Percentiles rank a stretch among this genome's conserved stretches.
These are phyloP conservation scores for Ilex aquifolium DNA, from an alignment of 257 asterid species.

Conservation along the genomic window DNA sequence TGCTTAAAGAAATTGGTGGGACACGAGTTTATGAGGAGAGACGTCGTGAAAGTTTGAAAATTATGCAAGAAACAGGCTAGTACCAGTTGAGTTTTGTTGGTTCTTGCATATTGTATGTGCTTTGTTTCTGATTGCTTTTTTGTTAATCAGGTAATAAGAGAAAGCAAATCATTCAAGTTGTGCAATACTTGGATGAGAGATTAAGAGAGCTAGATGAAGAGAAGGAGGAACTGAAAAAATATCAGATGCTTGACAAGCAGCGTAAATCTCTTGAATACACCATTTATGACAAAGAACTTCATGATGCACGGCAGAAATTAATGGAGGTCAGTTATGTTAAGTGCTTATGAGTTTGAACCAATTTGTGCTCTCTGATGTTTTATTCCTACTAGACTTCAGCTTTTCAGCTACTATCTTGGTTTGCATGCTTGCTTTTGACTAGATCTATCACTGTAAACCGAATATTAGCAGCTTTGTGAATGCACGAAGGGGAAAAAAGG, in stretches of 20 bases:
- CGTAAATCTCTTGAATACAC: constrained; percentile 90
- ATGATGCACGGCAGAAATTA: constrained; percentile 83
- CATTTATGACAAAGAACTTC: constrained; percentile 91
- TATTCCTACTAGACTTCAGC: too few relatives aligned
- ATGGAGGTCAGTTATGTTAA: constrained; percentile 38
- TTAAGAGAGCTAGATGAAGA: constrained; percentile 97
- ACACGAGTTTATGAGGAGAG: constrained; percentile 99
- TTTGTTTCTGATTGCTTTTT: constrained; percentile 23
- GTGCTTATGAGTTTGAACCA: constrained; percentile 1
- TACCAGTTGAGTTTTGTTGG: constrained; percentile 13
- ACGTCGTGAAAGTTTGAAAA: constrained; percentile 96
- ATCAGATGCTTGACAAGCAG: constrained; percentile 91
- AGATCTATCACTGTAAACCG: too few relatives aligned
- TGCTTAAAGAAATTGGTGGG: constrained; percentile 99
- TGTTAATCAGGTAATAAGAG: constrained; percentile 73
- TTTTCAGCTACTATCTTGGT: neutral
- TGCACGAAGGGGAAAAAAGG: too few relatives aligned
- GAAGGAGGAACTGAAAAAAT: constrained; percentile 87
- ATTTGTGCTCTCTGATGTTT: constrained; percentile 2
- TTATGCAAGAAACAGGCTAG: constrained; percentile 95
- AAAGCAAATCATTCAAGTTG: constrained; percentile 95
- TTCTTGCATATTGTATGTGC: constrained; percentile 16
- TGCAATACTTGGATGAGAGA: constrained; percentile 94
- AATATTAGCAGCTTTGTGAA: too few relatives aligned
- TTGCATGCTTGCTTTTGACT: neutral